Percentiles rank a stretch among this genome's conserved stretches.
Conservation (phyloP, 306 rosid species). For the Citrullus amarus region DNA sequence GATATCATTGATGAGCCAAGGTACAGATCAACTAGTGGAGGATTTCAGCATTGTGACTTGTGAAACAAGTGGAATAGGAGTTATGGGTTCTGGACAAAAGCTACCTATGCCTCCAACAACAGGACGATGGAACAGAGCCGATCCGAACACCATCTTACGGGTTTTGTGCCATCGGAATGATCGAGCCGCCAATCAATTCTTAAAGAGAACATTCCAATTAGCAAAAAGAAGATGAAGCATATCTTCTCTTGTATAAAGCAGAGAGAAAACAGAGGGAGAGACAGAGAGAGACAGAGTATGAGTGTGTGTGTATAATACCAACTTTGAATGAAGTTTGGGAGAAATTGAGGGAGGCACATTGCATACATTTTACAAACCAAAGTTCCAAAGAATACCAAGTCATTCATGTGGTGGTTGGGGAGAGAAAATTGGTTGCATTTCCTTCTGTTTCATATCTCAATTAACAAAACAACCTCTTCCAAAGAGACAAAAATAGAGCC, state of each 20-base stretch:
- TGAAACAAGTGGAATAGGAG: constrained; percentile 62
- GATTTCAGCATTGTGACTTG: constrained; percentile 70
- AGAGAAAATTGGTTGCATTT: not conserved
- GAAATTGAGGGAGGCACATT: not conserved
- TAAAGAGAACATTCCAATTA: constrained; percentile 74
- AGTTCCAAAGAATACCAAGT: not conserved
- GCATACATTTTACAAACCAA: not conserved
- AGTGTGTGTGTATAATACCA: not conserved
- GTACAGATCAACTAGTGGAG: constrained; percentile 69
- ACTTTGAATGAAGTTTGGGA: not conserved
- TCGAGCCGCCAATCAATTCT: constrained; percentile 53
- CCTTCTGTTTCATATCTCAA: not conserved
- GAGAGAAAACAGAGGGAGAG: not conserved
- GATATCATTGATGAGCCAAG: constrained; percentile 48
- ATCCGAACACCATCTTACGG: constrained; percentile 81
- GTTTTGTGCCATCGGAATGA: constrained; percentile 82
- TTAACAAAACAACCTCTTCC: not conserved
- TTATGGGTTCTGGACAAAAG: constrained; percentile 43
- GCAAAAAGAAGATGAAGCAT: constrained; percentile 53
- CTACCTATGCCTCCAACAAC: constrained; percentile 89
- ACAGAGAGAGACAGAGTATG: not conserved
- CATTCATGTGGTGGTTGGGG: not conserved
- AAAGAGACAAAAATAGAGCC: not conserved
- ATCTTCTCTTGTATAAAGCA: constrained; percentile 12
- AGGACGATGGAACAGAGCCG: constrained; percentile 76